These are phyloP conservation scores for Haplographium delicatum DNA, from an alignment of 495 filamentous ascomycete species.

Conservation along the genomic window DNA sequence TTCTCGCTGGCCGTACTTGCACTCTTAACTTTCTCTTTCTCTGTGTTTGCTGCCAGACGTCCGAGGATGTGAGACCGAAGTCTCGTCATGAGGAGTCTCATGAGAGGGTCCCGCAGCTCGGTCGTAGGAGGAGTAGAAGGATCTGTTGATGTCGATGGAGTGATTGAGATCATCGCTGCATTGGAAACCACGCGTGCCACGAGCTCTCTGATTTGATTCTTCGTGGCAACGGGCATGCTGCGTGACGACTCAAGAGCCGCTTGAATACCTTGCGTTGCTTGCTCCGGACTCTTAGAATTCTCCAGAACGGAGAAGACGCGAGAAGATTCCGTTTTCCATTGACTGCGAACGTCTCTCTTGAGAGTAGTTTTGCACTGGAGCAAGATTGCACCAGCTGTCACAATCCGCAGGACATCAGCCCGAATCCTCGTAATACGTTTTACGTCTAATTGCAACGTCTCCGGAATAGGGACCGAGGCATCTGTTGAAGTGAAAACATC, in stretches of 20 bases:
- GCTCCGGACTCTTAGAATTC: conserved; percentile 33
- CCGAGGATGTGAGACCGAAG: conserved; percentile 70
- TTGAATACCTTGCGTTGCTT: conserved; percentile 59
- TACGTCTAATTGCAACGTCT: conserved; percentile 78
- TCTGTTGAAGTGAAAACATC: conserved; percentile 43
- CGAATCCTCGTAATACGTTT: conserved; percentile 65
- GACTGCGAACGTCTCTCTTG: conserved; percentile 82
- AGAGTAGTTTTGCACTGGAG: conserved; percentile 93
- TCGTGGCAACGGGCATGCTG: conserved; percentile 67
- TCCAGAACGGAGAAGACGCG: conserved; percentile 58
- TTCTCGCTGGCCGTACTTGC: conserved; percentile 79
- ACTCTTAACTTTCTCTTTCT: conserved; percentile 74
- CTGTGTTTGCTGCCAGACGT: conserved; percentile 67
- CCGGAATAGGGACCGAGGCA: conserved; percentile 59
- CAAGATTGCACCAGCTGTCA: conserved; percentile 74
- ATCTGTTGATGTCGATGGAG: conserved; percentile 34
- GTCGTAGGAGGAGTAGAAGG: conserved; percentile 21
- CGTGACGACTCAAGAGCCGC: conserved; percentile 74
- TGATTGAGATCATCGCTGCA: conserved; percentile 30
- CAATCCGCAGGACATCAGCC: conserved; percentile 62
- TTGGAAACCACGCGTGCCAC: conserved; percentile 45
- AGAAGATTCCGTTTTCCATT: conserved; percentile 83
- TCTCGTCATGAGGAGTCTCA: conserved; percentile 71
- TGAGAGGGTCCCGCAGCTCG: conserved; percentile 71
- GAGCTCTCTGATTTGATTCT: conserved; percentile 48